Base-by-base conservation (phyloP, 306 rosid genomes). In the Argentina anserina region DNA sequence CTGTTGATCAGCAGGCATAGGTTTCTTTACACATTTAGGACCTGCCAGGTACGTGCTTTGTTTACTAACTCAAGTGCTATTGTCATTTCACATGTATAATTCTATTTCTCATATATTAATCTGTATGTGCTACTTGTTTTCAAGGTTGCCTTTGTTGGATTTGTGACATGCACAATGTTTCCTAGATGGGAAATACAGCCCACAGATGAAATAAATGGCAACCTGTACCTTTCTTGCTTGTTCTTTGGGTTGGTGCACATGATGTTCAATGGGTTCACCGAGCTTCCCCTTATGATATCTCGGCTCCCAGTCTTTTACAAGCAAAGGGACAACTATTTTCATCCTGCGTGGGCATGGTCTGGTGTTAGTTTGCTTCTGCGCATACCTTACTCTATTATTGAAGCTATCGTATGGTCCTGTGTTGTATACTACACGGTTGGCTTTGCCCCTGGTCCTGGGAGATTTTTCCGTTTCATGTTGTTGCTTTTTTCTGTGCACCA, bases 261-360 rank as follows among this genome's bases (percentile, higher is more conserved):
- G 97, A 83, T 92, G 97, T 92, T 92, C 37, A 92, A 92, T 74
- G 98, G 97, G 20, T 84, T 92, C 67, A 78, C 97, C 67, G 96
- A 92, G 86, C 83, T 92, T 13, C 85, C 97, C 71, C 83, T 92
- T n/a, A 86, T 86, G 91, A 87, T 92, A 75, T 55, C 86, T 37
- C 89, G 98, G 70, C 92, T 92, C 13, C 97, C 97, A 14, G 87
- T 92, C 65, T 92, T 90, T 67, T 90, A 87, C 81, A 92, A 92
- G 87, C 97, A 92, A 80, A 87, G 98, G 66, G 97, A 92, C 65
- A 92, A 87, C 81, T 67, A 83, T 25, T 92, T 92, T 83, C 88
- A 90, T 77, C 91, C 98, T 73, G 90, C 98, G 21, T 92, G 97
- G 92, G 86, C 90, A 15, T 92, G 98, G 97, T 85, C 97, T 53